These are phyloP conservation scores for Berkeleyomyces basicola DNA, from an alignment of 2,329 filamentous ascomycete species.

Conservation along the genomic window DNA sequence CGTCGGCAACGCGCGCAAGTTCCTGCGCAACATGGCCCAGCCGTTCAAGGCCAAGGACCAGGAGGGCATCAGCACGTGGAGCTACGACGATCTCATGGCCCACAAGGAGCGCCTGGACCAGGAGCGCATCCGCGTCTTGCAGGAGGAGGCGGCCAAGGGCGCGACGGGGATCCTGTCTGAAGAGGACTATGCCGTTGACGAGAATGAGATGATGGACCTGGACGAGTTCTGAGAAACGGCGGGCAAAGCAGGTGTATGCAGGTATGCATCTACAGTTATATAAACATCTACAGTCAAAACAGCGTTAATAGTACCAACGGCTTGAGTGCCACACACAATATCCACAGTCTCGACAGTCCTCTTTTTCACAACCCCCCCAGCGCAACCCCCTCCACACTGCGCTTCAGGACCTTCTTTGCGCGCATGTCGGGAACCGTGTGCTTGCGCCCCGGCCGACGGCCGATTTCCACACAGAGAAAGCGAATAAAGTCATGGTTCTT, in stretches of 20 bases:
- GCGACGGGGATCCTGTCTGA: constrained; percentile 16
- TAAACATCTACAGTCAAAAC: not conserved
- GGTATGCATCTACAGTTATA: not conserved
- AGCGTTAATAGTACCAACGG: not conserved
- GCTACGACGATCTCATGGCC: constrained; percentile 54
- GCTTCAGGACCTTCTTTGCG: constrained; percentile 36
- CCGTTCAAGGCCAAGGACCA: constrained; percentile 71
- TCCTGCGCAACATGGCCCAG: constrained; percentile 80
- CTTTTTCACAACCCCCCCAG: not conserved
- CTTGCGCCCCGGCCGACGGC: constrained; percentile 51
- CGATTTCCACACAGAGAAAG: constrained; percentile 77
- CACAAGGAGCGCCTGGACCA: constrained; percentile 63
- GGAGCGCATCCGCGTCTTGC: constrained; percentile 47
- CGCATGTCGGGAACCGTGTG: constrained; percentile 41
- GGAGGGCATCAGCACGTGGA: constrained; percentile 90
- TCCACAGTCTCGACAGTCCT: not conserved
- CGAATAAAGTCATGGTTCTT: constrained; percentile 71
- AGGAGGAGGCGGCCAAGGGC: constrained; percentile 25
- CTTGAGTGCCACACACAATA: not conserved
- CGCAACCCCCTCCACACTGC: not conserved
- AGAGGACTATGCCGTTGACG: constrained; percentile 35
- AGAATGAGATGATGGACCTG: constrained; percentile 39
- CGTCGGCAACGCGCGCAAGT: constrained; percentile 72
- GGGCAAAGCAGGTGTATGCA: not conserved
- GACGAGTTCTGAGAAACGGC: constrained; percentile 18